Conservation (phyloP, 495 filamentous ascomycete species). For the Penicillium bovifimosum region DNA sequence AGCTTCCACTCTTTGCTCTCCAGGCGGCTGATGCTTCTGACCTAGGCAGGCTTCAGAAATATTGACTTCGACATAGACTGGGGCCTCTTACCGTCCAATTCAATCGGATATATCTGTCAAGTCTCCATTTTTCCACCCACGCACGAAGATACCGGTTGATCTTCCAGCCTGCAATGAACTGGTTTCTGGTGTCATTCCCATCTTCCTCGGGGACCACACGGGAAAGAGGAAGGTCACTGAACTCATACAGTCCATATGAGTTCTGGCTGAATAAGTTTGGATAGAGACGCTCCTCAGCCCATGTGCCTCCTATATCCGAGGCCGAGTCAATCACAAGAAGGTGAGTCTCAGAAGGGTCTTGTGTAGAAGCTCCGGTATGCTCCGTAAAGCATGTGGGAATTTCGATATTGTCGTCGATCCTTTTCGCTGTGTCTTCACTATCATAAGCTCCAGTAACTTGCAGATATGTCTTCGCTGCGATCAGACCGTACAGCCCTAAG, state of each 20-base stretch:
- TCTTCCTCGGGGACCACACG: constrained; percentile 22
- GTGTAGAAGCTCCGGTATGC: background rate
- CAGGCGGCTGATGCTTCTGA: constrained; percentile 21
- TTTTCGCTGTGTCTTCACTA: background rate
- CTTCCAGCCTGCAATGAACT: constrained; percentile 60
- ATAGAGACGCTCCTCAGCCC: constrained; percentile 55
- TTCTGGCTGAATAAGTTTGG: constrained; percentile 39
- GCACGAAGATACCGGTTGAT: constrained; percentile 56
- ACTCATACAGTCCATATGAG: constrained; percentile 35
- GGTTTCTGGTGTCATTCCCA: constrained; percentile 35
- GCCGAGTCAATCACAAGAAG: constrained; percentile 45
- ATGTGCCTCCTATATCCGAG: constrained; percentile 57
- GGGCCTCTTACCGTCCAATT: constrained; percentile 40
- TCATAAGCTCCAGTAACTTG: constrained; percentile 31
- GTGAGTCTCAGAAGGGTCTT: constrained; percentile 20
- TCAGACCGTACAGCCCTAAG: constrained; percentile 46
- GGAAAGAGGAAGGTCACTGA: constrained; percentile 56
- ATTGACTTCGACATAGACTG: background rate
- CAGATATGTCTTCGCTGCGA: constrained; percentile 53
- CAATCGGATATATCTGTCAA: constrained; percentile 50
- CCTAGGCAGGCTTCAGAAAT: constrained; percentile 12
- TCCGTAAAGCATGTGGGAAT: constrained; percentile 12
- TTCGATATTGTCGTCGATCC: background rate
- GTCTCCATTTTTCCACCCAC: constrained; percentile 52
- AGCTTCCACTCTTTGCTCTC: constrained; percentile 25